Evolutionary conservation across 305 asterid species (phyloP).

Genomic region (Fraxinus paxiana): DNA sequence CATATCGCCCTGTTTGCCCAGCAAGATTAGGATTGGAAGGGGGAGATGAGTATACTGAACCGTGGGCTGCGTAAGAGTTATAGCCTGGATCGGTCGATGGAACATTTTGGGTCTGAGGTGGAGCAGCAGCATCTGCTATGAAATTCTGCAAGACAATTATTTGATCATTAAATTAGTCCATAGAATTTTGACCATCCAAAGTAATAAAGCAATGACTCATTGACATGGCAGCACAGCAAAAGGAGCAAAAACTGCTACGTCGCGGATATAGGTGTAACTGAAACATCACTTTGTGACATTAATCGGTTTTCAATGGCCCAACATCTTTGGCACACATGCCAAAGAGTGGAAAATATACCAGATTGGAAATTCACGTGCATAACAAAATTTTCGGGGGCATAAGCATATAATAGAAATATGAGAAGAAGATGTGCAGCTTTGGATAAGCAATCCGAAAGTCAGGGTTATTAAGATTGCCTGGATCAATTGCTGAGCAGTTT

Average conservation of each 20-base stretch:
- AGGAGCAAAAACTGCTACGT: neutral
- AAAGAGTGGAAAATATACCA: neutral
- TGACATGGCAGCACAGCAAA: neutral
- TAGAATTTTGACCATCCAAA: neutral
- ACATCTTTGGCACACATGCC: neutral
- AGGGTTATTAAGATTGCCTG: constrained; percentile 48
- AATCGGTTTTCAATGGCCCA: neutral
- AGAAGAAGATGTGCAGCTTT: neutral
- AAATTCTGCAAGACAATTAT: constrained; percentile 48
- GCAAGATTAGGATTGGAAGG: constrained; percentile 52
- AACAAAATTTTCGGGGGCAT: neutral
- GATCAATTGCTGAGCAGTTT: constrained; percentile 90
- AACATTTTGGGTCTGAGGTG: constrained; percentile 50
- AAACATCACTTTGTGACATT: neutral
- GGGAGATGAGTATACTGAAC: constrained; percentile 48
- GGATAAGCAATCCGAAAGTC: neutral
- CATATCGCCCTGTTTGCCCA: constrained; percentile 69
- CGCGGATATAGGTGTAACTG: neutral
- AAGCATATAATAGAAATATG: neutral
- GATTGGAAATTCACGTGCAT: neutral
- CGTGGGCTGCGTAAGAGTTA: constrained; percentile 53
- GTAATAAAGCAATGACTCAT: neutral
- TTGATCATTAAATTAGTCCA: neutral
- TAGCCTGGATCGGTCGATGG: constrained; percentile 58
- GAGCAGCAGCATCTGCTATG: constrained; percentile 66